Percentiles rank a stretch among this genome's conserved stretches.
Conservation (phyloP, 805 yeast genomes). For the Ogataea corticis region DNA sequence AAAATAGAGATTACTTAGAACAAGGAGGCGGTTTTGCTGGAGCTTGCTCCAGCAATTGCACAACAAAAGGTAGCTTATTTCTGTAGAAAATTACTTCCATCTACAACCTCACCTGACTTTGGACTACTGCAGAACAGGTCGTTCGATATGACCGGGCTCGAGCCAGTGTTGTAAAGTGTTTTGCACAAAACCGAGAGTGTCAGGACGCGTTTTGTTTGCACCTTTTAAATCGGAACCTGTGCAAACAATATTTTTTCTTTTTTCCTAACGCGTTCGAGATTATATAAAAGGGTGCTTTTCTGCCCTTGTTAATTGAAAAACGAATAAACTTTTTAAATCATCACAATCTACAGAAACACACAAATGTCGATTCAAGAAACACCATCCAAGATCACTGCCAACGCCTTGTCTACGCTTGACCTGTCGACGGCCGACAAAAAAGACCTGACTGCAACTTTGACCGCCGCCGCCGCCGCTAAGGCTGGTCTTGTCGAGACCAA, state of each 20-base stretch:
- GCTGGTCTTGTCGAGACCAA: constrained; percentile 24
- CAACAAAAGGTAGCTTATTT: too few species aligned
- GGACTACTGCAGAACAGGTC: too few species aligned
- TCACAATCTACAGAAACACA: neutral
- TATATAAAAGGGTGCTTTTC: neutral
- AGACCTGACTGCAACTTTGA: constrained; percentile 42
- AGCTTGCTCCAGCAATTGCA: too few species aligned
- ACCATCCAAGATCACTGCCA: constrained; percentile 66
- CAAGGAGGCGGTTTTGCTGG: too few species aligned
- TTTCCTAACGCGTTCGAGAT: constrained; percentile 1
- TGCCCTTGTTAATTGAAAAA: neutral
- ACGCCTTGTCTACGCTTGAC: constrained; percentile 53
- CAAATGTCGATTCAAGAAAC: constrained; percentile 62
- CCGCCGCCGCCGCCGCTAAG: constrained; percentile 41
- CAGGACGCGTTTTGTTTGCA: neutral
- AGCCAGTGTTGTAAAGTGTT: neutral
- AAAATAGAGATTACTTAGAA: too few species aligned
- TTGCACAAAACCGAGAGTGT: neutral
- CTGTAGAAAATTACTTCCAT: too few species aligned
- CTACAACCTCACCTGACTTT: too few species aligned
- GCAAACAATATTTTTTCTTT: constrained; percentile 3
- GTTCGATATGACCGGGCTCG: neutral
- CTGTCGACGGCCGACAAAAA: constrained; percentile 41
- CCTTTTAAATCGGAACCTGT: constrained; percentile 3
- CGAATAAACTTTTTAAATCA: neutral